Evolutionary conservation across 768 basidiomycete genomes (phyloP), one percentile per base, ranked within the genome.

Genomic region (Royoungia palumana): DNA sequence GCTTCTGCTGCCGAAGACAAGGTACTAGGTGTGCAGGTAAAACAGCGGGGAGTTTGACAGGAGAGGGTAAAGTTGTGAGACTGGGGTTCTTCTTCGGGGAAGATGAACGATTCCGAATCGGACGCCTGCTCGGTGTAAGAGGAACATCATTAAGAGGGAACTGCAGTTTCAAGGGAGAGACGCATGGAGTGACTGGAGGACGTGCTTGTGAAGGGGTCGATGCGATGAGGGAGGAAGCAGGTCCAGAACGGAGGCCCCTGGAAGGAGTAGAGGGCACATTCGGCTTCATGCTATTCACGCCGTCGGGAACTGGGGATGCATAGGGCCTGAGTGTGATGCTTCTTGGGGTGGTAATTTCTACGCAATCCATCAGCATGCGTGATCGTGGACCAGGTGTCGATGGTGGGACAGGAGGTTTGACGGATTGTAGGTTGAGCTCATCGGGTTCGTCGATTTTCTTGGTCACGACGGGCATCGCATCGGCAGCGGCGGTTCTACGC

Each of bases 1-100:
- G 73, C 61, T 85, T 87, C 61, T 87, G 87, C 3, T 70, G 70
- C 30, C 73, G 63, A 14, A 88, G 63, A 53, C 70, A 81, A 20
- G 71, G 53, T 35, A 69, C 58, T 2, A 82, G 61, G 58, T 77
- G 73, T 4, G 57, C 36, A 8, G 78, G 74, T n/a, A 79, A 62
- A 17, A 44, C 53, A 2, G 39, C 9, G 6, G 66, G 64, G 19
- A 67, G 54, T 45, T 58, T 64, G 24, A 58, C 46, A 9, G 54
- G 48, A n/a, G 55, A 46, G 2, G 54, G 54, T 8, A 51, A 12
- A 11, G 20, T 24, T 50, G 27, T 20, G 10, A 24, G 42, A 40
- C 28, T 24, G 13, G 21, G 2, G 47, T 44, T 43, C 50, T 58
- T 62, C 53, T 24, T 55, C 8, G 60, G 50, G 22, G 56, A 51